Evolutionary conservation across 495 filamentous ascomycete species (phyloP).

Genomic region (Tuber aestivum): DNA sequence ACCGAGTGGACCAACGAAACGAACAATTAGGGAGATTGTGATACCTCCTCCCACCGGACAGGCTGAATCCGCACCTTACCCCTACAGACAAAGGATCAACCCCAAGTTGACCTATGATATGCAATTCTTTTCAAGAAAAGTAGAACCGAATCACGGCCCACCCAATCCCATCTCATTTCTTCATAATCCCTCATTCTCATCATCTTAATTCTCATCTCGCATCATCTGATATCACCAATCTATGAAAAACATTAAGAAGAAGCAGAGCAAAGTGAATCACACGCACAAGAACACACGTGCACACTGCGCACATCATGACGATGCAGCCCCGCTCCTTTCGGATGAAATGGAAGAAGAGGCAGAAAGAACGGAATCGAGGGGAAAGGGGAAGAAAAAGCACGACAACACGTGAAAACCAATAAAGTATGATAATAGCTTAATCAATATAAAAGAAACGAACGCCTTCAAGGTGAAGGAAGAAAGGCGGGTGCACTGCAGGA

Average conservation of each 20-base stretch:
- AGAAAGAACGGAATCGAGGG: not conserved
- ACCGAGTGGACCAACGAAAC: not conserved
- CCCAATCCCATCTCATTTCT: not conserved
- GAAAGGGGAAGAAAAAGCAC: not conserved
- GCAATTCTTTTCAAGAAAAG: not conserved
- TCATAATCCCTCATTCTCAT: not conserved
- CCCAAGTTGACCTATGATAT: not conserved
- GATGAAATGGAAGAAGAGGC: not conserved
- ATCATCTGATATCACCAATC: not conserved
- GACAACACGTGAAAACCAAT: not conserved
- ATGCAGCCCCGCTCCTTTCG: not conserved
- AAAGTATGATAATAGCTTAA: conserved; percentile 2
- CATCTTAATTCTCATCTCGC: not conserved
- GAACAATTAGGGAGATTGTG: not conserved
- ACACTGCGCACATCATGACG: not conserved
- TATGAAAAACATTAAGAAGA: not conserved
- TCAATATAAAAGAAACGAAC: not conserved
- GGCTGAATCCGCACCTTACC: not conserved
- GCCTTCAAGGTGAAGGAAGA: not conserved
- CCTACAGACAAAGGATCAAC: not conserved
- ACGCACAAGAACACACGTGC: not conserved
- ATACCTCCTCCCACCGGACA: not conserved
- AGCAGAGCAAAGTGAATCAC: not conserved
- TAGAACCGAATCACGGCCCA: not conserved
- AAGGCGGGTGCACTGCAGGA: not conserved